Conservation (phyloP, 176 grass and related monocot species). For the Phragmites australis region DNA sequence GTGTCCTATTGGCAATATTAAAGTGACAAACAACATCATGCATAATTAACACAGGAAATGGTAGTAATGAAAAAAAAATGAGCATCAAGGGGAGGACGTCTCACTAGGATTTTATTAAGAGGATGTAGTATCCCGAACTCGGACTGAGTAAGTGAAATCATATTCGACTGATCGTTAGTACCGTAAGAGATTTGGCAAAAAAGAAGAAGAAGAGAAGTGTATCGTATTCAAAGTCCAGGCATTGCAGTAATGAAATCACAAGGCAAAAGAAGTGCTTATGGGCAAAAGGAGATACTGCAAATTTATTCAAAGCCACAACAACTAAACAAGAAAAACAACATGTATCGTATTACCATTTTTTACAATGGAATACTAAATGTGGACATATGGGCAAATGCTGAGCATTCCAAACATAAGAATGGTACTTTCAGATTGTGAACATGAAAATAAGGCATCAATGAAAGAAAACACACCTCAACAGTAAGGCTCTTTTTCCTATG, state of each 20-base stretch:
- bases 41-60: not conserved
- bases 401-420: not conserved
- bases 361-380: not conserved
- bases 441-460: slow-evolving; percentile 14
- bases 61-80: not conserved
- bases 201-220: too few relatives aligned
- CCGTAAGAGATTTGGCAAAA: too few relatives aligned
- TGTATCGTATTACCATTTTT: not conserved
- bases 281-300: not conserved
- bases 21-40: slow-evolving; percentile 16
- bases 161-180: too few relatives aligned
- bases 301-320: not conserved
- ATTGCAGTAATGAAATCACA: too few relatives aligned
- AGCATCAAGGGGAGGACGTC: too few relatives aligned
- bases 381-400: not conserved
- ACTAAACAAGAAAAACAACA: not conserved
- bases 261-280: not conserved
- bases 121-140: too few relatives aligned
- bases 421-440: not conserved
- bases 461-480: slow-evolving; percentile 64
- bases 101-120: too few relatives aligned
- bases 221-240: too few relatives aligned
- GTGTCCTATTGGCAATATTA: not conserved
- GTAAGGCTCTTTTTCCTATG: slow-evolving; percentile 77
- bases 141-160: too few relatives aligned